A percentile compares a stretch with the other conserved stretches of the same genome.
These are phyloP conservation scores for Leptomonas seymouri DNA, from an alignment of 208 protist genomes.

Conservation along the genomic window DNA sequence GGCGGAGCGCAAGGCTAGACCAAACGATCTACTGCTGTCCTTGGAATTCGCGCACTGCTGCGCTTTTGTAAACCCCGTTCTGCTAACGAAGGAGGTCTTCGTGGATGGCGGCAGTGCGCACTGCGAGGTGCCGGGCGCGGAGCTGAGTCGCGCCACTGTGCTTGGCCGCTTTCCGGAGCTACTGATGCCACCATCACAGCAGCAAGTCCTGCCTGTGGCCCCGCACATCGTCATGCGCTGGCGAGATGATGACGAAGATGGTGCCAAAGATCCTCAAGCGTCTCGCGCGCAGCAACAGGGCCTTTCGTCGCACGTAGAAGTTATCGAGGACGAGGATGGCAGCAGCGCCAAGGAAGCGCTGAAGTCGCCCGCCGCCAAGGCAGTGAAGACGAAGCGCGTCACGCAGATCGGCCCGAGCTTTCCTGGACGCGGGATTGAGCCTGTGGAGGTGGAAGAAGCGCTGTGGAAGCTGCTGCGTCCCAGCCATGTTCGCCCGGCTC, in stretches of 20 bases:
- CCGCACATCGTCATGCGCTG: constrained; percentile 27
- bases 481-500: neutral
- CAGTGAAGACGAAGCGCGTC: neutral
- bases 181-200: constrained; percentile 20
- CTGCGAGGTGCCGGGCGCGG: constrained; percentile 35
- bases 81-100: constrained; percentile 36
- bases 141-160: constrained; percentile 43
- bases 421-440: constrained; percentile 30
- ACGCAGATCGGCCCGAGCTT: constrained; percentile 41
- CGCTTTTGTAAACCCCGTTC: constrained; percentile 60
- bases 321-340: neutral
- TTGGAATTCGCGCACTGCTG: constrained; percentile 68
- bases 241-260: constrained; percentile 11
- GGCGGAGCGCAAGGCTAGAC: constrained; percentile 10
- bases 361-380: neutral
- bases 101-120: constrained; percentile 10
- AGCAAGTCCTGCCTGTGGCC: constrained; percentile 11
- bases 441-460: constrained; percentile 26
- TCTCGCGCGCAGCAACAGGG: neutral
- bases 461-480: constrained; percentile 53
- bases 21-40: constrained; percentile 44
- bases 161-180: constrained; percentile 26
- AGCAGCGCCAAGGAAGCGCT: neutral
- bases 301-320: constrained; percentile 4
- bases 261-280: neutral